Evolutionary conservation across 176 grass and related monocot species (phyloP).

Genomic region (Hyparrhenia diplandra): DNA sequence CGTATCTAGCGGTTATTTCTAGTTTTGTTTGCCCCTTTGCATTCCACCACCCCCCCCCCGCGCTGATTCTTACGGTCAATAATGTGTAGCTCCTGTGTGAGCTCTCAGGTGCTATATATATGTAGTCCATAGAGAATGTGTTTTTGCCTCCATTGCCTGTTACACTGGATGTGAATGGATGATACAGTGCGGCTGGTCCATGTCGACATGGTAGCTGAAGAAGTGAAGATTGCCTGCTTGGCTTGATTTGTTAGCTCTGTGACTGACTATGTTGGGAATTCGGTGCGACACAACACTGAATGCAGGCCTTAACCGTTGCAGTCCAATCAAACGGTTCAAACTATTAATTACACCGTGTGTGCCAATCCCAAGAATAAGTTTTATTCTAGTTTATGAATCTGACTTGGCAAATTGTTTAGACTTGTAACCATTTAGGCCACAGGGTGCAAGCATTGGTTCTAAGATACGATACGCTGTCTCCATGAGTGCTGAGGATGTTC

Average conservation of each 20-base stretch:
- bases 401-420: too few species aligned
- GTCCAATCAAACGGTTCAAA: not conserved
- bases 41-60: too few species aligned
- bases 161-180: not conserved
- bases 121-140: not conserved
- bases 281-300: not conserved
- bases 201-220: not conserved
- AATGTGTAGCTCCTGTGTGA: constrained; percentile 6
- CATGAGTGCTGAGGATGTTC: too few species aligned
- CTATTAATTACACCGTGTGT: not conserved
- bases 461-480: too few species aligned
- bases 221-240: not conserved
- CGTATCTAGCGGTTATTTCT: not conserved
- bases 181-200: not conserved
- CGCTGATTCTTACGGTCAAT: not conserved
- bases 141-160: not conserved
- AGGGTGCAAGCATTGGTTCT: too few species aligned
- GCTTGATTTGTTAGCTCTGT: not conserved
- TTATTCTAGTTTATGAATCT: not conserved
- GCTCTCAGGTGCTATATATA: not conserved
- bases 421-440: too few species aligned
- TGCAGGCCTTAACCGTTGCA: not conserved
- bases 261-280: not conserved
- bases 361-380: not conserved
- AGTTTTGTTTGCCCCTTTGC: not conserved